Percentiles rank a stretch among this genome's conserved stretches.
phyloP scores from a whole-genome alignment of 2,329 filamentous ascomycete species.

The Penicillium sp. region DNA sequence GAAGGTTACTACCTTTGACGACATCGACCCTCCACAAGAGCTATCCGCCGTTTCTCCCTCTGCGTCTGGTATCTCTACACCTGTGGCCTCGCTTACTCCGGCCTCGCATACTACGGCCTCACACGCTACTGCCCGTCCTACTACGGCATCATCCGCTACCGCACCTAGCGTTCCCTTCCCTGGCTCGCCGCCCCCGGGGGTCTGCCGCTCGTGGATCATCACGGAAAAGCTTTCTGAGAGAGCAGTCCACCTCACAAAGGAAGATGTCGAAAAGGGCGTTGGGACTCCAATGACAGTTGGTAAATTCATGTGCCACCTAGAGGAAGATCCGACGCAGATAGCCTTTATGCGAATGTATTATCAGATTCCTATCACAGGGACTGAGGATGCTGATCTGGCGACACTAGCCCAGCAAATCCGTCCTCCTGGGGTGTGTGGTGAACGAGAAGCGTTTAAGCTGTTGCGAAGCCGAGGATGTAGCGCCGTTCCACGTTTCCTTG shows the following conservation, averaged over 20 bases:
- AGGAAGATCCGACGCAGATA: slow-evolving; percentile 9
- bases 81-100: not conserved
- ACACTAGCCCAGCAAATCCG: slow-evolving; percentile 13
- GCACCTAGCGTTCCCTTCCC: not conserved
- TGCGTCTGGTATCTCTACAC: not conserved
- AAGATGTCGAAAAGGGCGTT: slow-evolving; percentile 10
- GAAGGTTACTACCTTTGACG: slow-evolving; percentile 11
- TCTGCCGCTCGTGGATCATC: slow-evolving; percentile 16
- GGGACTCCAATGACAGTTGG: slow-evolving; percentile 13
- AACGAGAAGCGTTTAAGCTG: slow-evolving; percentile 13
- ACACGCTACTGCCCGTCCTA: not conserved
- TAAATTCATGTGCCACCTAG: slow-evolving; percentile 14
- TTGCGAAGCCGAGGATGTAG: slow-evolving; percentile 14
- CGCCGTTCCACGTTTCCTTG: slow-evolving; percentile 18
- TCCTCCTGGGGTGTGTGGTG: slow-evolving; percentile 14
- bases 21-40: slow-evolving; percentile 1
- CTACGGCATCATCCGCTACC: not conserved
- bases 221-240: slow-evolving; percentile 13
- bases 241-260: slow-evolving; percentile 3
- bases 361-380: slow-evolving; percentile 17
- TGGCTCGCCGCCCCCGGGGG: too few species aligned
- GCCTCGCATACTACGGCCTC: not conserved
- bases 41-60: slow-evolving; percentile 1
- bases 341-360: slow-evolving; percentile 20
- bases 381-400: slow-evolving; percentile 11